Evolutionary conservation across 441 rosid species (phyloP).

Genomic region (Macaranga tanarius): DNA sequence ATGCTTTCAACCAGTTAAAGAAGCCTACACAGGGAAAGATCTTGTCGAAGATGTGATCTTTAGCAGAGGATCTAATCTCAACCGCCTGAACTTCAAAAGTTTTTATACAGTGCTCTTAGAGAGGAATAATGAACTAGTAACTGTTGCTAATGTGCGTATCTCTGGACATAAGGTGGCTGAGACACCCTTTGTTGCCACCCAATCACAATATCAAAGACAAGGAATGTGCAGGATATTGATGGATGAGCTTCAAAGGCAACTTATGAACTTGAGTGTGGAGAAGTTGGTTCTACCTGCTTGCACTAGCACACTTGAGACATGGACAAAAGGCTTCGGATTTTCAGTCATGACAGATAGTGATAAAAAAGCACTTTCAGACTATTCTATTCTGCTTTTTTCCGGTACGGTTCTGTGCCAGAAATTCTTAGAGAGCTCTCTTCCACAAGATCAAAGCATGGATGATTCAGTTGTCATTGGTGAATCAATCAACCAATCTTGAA

Average conservation of each 20-base stretch:
- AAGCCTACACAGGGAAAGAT: conserved; percentile 50
- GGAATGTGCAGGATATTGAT: conserved; percentile 74
- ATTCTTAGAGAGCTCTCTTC: conserved; percentile 31
- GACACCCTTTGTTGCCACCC: conserved; percentile 70
- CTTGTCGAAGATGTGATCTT: conserved; percentile 60
- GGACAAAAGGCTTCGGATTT: conserved; percentile 48
- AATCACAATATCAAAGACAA: conserved; percentile 46
- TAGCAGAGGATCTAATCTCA: conserved; percentile 53
- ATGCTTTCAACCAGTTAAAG: conserved; percentile 65
- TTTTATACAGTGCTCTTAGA: conserved; percentile 70
- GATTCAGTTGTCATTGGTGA: not conserved
- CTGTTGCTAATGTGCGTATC: conserved; percentile 60
- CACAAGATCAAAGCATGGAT: not conserved
- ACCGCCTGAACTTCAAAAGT: conserved; percentile 59
- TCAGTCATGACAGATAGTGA: conserved; percentile 33
- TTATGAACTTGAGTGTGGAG: conserved; percentile 59
- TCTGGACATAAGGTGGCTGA: conserved; percentile 68
- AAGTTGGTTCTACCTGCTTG: conserved; percentile 45
- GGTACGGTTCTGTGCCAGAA: conserved; percentile 61
- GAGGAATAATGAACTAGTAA: conserved; percentile 48
- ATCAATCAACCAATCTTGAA: not conserved
- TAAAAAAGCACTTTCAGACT: conserved; percentile 28
- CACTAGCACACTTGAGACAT: conserved; percentile 31
- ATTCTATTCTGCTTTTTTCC: conserved; percentile 39
- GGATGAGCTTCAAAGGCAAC: conserved; percentile 68